Evolutionary conservation across 1,284 basidiomycete species (phyloP).

Genomic region (Trametes sp.): DNA sequence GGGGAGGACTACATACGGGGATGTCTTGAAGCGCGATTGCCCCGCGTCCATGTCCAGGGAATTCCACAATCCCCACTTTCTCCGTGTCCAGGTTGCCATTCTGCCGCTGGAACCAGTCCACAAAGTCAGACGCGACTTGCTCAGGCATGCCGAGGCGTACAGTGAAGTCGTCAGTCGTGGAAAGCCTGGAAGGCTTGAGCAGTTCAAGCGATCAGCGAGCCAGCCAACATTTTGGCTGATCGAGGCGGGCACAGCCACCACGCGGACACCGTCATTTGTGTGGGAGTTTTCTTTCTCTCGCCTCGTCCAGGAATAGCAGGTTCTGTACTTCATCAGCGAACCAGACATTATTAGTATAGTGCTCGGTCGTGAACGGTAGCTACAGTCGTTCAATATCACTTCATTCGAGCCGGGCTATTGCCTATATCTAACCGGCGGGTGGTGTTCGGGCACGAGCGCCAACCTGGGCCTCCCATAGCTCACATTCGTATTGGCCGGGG

Average conservation of each 20-base stretch:
- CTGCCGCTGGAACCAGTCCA: conserved; percentile 26
- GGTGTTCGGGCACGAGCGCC: no score
- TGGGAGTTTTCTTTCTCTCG: background rate
- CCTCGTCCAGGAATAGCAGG: conserved; percentile 10
- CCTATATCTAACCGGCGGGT: no score
- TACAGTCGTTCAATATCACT: no score
- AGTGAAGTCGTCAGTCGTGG: background rate
- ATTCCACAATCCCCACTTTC: conserved; percentile 51
- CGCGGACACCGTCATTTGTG: background rate
- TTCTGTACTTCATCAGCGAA: conserved; percentile 20
- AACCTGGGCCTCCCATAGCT: no score
- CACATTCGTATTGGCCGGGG: no score
- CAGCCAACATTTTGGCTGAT: background rate
- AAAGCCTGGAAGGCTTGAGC: background rate
- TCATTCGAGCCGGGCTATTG: no score
- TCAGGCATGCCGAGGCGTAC: background rate
- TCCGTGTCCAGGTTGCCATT: conserved; percentile 23
- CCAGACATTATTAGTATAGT: no score
- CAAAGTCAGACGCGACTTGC: conserved; percentile 36
- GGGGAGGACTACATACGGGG: conserved; percentile 64
- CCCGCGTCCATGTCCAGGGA: conserved; percentile 72
- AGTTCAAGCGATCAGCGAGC: background rate
- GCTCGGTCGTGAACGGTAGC: no score
- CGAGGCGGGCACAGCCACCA: conserved; percentile 18
- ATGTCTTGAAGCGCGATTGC: conserved; percentile 77